Evolutionary conservation across 2,329 filamentous ascomycete genomes (phyloP), one percentile per base, ranked within the genome.

Genomic region (Alternaria incomplexa): DNA sequence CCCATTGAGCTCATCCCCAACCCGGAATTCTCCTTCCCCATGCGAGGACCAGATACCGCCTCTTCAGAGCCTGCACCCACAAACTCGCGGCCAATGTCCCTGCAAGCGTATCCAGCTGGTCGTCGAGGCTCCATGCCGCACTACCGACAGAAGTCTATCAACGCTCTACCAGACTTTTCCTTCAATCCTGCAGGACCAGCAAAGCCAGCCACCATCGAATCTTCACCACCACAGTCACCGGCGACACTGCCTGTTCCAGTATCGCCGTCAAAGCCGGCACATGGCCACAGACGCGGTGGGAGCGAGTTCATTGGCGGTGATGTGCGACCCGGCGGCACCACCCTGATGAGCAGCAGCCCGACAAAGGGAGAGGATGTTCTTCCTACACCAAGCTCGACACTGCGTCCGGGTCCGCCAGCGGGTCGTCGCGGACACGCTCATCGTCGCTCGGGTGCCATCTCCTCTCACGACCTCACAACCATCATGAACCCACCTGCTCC

Each of bases 281-380:
- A 90, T 22, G 77, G 77, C 56, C 91, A 93, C 75, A 87, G 90
- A 72, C 88, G 94, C 73, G 91, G 91, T 57, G 91, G 89, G 26
- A 97, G 93, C 77, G 93, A 97, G 77, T 93, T 96, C 73, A 91
- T 96, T 50, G 93, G 93, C 40, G 92, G 91, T 8, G 91, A 90
- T 70, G 81, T 81, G 46, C 81, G 83, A 72, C 67, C 79, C 71
- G 82, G 83, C 73, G 74, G 80, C 81, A 86, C 68, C 83, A 88
- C 70, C 79, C 85, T 80, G 82, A 84, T 92, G 81, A 91, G 88
- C 78, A 87, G 88, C 12, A 93, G 90, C 72, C 90, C 91, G 26
- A 91, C 89, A 11, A 92, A 90, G 57, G 85, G 84, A 62, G 88
- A 88, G 6, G 86, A 87, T 67, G 79, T 85, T 8, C 85, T 89